phyloP scores from a whole-genome alignment of 2,329 filamentous ascomycete genomes.

The Colletotrichum coccodes region DNA sequence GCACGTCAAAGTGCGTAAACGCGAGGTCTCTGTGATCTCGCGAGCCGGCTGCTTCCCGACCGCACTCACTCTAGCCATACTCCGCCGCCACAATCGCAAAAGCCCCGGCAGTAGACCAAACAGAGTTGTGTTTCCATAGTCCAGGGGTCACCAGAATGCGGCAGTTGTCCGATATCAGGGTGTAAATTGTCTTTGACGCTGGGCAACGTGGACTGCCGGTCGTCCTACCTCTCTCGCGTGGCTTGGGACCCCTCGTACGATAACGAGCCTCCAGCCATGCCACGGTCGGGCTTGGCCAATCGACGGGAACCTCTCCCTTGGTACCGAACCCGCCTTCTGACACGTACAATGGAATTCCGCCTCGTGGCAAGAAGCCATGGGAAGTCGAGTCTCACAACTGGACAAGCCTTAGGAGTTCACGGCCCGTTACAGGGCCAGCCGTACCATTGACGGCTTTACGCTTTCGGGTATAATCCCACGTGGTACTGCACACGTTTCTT shows the following conservation, averaged over 20 bases:
- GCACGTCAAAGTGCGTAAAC: neutral
- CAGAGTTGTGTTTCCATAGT: neutral
- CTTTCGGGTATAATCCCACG: neutral
- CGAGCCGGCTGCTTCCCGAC: neutral
- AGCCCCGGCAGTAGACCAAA: too few species aligned
- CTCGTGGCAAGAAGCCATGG: neutral
- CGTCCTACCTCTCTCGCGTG: slow-evolving; percentile 9
- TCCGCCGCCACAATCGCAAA: neutral
- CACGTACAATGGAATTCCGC: neutral
- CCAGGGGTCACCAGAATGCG: neutral
- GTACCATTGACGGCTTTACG: neutral
- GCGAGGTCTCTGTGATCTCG: neutral
- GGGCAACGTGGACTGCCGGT: neutral
- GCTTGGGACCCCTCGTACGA: neutral
- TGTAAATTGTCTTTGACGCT: slow-evolving; percentile 2
- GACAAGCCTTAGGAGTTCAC: neutral
- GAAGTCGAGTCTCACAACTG: slow-evolving; percentile 3
- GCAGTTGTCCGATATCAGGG: slow-evolving; percentile 6
- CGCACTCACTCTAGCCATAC: too few species aligned
- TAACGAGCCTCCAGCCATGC: neutral
- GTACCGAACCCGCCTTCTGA: neutral
- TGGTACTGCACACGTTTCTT: neutral
- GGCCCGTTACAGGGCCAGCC: neutral
- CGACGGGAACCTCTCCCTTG: neutral
- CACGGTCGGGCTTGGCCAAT: neutral